A percentile compares a stretch with the other conserved stretches of the same genome.
phyloP scores from a whole-genome alignment of 768 basidiomycete genomes.

The Boletus rubroflammeus region DNA sequence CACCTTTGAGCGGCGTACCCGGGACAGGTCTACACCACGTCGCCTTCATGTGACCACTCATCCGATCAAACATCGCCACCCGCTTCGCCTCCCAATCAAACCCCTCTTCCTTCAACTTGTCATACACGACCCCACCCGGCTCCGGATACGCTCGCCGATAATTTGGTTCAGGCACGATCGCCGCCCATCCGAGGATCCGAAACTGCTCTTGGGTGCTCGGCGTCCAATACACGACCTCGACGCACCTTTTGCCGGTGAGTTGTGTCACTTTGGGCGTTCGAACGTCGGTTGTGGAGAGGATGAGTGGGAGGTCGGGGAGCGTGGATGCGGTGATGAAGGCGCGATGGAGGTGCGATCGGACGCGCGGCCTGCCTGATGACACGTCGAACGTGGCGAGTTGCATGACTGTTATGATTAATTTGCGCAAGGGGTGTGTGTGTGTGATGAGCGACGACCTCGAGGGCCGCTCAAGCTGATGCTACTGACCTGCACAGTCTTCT shows the following conservation, averaged over 20 bases:
- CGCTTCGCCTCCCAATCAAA: constrained; percentile 64
- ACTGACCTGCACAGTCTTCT: constrained; percentile 36
- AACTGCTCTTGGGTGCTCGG: constrained; percentile 66
- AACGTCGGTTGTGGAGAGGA: constrained; percentile 68
- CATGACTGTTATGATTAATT: constrained; percentile 42
- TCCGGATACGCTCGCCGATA: constrained; percentile 27
- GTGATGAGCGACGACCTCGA: not conserved
- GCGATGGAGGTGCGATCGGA: constrained; percentile 65
- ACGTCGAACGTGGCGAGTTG: constrained; percentile 43
- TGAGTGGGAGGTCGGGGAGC: constrained; percentile 49
- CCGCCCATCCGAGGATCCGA: constrained; percentile 57
- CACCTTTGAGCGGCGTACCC: constrained; percentile 49
- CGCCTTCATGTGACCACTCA: constrained; percentile 65
- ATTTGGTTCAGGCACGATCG: constrained; percentile 49
- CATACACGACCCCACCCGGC: constrained; percentile 30
- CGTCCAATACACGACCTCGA: constrained; percentile 77
- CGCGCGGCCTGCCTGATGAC: constrained; percentile 43
- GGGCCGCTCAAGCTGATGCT: not conserved
- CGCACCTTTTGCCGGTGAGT: constrained; percentile 40
- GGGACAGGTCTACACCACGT: constrained; percentile 68
- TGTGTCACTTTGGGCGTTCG: constrained; percentile 67
- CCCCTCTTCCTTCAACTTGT: constrained; percentile 35
- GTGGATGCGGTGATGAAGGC: constrained; percentile 45
- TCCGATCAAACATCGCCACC: constrained; percentile 50
- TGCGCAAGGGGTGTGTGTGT: not conserved